Conservation (phyloP, 345 rosid species). For the Anacardium occidentale region DNA sequence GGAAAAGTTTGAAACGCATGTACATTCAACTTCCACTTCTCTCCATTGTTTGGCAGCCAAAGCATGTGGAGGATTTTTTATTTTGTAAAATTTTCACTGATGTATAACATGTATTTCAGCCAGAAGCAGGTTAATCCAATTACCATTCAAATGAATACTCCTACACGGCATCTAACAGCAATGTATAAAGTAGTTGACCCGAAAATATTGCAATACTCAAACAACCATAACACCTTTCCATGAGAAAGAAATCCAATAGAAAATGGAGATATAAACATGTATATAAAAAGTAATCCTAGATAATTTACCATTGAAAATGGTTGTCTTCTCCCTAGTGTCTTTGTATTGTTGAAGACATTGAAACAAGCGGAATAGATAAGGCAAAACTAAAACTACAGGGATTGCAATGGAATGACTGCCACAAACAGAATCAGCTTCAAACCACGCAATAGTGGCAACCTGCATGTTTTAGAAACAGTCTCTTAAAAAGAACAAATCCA, state of each 20-base stretch:
- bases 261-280: not conserved
- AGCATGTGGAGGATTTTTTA: not conserved
- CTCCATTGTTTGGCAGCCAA: not conserved
- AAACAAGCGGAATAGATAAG: slow-evolving; percentile 81
- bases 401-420: slow-evolving; percentile 92
- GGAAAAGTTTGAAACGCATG: slow-evolving; percentile 3
- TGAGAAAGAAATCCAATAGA: not conserved
- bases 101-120: too few species aligned
- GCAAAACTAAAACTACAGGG: slow-evolving; percentile 92
- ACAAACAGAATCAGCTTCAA: slow-evolving; percentile 97
- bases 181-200: not conserved
- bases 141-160: not conserved
- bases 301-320: slow-evolving; percentile 72
- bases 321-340: slow-evolving; percentile 72
- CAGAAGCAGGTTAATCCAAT: too few species aligned
- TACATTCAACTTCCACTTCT: not conserved
- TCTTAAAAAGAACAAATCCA: slow-evolving; percentile 13
- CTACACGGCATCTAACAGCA: not conserved
- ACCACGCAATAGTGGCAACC: slow-evolving; percentile 99
- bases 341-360: slow-evolving; percentile 94
- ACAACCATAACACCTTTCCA: not conserved
- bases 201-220: not conserved
- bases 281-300: not conserved
- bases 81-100: too few species aligned
- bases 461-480: slow-evolving; percentile 35